Base-by-base conservation (phyloP, 2,329 filamentous ascomycete genomes). In the Fusarium sp. region DNA sequence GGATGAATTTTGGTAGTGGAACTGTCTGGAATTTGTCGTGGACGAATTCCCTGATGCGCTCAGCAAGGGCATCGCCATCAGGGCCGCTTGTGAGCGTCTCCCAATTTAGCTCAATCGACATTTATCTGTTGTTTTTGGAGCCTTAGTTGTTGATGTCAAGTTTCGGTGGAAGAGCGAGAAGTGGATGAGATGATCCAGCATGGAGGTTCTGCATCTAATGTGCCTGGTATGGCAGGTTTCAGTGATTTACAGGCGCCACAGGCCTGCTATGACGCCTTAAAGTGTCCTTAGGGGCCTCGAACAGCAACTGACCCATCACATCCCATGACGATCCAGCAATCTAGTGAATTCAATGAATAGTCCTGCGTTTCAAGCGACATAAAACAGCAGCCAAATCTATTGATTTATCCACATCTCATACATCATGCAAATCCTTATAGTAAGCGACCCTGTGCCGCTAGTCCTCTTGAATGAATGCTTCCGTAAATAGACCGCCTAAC, bases 51-150 rank as follows among this genome's bases (percentile, higher is more conserved):
- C 95, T 92, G 79, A 99, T 97, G 66, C 87, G 87, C 76, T 94
- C 91, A 47, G 95, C 94, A 63, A 97, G 89, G 53, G 88, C 91
- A 68, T 90, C 86, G 56, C 96, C 95, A 79, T 98, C 95, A 47
- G 93, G 88, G 27, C 96, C 96, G 65, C 89, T 90, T 21, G 95
- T 98, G 76, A 98, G 88, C 66, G 91, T 91, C 75, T 96, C 91
- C 96, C 96, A 99, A 80, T 97, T 94, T 78, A 99, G 91, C 76
- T 98, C 94, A 83, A 99, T 95, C 72, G 96, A 98, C 96, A 99
- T 99, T 70, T 63, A 64, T 42, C 41, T 36, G 7, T 33, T 35
- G 35, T 40, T 47, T 29, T 42, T 9, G 20, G 29, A 31, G 6
- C 29, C 13, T 31, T 11, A 13, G 21, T 8, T 36, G 41, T 25